Evolutionary conservation across 331 rosid genomes (phyloP).

Genomic region (Malus hybrid): DNA sequence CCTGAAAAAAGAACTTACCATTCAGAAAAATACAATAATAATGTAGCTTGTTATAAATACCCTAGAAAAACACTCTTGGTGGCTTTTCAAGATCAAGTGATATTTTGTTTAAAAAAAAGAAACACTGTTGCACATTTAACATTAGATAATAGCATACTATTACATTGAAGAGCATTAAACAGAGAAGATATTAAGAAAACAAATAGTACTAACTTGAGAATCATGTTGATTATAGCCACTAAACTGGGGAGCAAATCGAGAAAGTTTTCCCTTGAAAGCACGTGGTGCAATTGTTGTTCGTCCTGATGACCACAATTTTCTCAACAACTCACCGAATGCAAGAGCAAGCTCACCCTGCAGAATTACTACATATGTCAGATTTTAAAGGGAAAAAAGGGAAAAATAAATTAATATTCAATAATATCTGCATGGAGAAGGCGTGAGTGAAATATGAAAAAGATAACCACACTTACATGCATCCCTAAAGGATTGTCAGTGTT

Average conservation of each 20-base stretch:
- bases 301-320: constrained; percentile 96
- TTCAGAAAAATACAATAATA: constrained; percentile 9
- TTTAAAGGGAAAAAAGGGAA: neutral
- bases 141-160: neutral
- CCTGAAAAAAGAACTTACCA: constrained; percentile 37
- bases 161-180: neutral
- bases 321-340: constrained; percentile 89
- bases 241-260: constrained; percentile 98
- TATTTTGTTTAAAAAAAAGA: neutral
- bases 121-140: neutral
- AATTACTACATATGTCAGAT: constrained; percentile 21
- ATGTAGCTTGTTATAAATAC: neutral
- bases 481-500: constrained; percentile 92
- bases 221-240: constrained; percentile 99
- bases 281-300: constrained; percentile 81
- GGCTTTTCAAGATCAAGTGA: neutral
- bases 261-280: constrained; percentile 79
- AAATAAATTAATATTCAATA: neutral
- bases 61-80: neutral
- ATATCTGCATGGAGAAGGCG: constrained; percentile 2
- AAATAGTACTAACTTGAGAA: constrained; percentile 70
- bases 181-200: constrained; percentile 4
- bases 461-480: constrained; percentile 67
- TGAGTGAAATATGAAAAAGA: constrained; percentile 13
- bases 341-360: constrained; percentile 95